Evolutionary conservation across 176 grass and related monocot genomes (phyloP).

Genomic region (Triticum monococcum): DNA sequence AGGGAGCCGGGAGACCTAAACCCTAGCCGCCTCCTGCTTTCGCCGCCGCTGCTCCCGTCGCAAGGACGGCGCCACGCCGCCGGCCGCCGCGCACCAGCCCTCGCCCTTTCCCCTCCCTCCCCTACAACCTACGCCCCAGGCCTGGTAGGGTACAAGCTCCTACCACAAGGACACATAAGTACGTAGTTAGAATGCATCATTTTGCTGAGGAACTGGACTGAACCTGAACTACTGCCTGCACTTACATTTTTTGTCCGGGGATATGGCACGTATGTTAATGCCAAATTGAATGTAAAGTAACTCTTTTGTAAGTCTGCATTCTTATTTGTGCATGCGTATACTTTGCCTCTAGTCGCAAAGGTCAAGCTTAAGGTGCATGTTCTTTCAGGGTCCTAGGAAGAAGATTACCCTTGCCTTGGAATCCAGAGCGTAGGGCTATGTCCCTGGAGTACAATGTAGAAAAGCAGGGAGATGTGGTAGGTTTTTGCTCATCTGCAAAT

Average conservation of each 20-base stretch:
- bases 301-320: neutral
- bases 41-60: too few relatives aligned
- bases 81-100: too few relatives aligned
- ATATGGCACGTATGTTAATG: neutral
- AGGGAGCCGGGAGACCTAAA: too few relatives aligned
- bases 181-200: slow-evolving; percentile 16
- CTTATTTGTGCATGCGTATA: neutral
- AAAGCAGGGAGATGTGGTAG: slow-evolving; percentile 29
- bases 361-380: neutral
- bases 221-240: neutral
- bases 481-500: slow-evolving; percentile 33
- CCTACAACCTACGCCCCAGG: too few relatives aligned
- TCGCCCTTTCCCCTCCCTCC: too few relatives aligned
- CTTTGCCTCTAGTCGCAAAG: neutral
- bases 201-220: neutral
- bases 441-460: slow-evolving; percentile 21
- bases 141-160: too few relatives aligned
- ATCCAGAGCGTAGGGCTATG: slow-evolving; percentile 57
- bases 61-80: too few relatives aligned
- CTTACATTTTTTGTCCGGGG: neutral
- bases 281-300: neutral
- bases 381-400: slow-evolving; percentile 95
- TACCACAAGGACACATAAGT: neutral
- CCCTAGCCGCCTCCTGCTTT: too few relatives aligned
- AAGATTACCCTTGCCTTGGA: slow-evolving; percentile 93